These are phyloP conservation scores for Erodium trifolium DNA, from an alignment of 441 rosid species.

Conservation along the genomic window DNA sequence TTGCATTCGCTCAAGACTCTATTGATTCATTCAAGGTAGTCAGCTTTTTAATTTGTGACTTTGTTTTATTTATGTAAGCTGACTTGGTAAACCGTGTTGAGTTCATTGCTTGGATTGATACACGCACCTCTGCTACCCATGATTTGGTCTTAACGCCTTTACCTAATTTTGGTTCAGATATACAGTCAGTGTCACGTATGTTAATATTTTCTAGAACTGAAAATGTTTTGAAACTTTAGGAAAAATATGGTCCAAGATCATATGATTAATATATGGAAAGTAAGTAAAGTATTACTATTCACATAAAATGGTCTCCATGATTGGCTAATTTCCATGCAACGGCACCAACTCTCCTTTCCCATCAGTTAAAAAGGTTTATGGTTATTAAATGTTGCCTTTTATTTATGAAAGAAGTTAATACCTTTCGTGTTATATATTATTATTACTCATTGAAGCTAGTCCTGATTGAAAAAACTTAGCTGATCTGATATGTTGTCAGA, in stretches of 20 bases:
- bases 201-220: background rate
- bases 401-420: background rate
- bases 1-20: slow-evolving; percentile 85
- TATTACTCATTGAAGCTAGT: background rate
- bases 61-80: slow-evolving; percentile 11
- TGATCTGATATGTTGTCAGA: background rate
- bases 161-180: background rate
- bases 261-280: background rate
- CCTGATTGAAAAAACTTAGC: background rate
- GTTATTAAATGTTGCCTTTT: background rate
- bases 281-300: background rate
- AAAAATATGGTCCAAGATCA: background rate
- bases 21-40: slow-evolving; percentile 92
- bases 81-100: background rate
- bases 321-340: background rate
- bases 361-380: background rate
- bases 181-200: background rate
- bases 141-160: background rate
- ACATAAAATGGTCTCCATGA: background rate
- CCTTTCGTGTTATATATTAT: background rate
- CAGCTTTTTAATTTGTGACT: slow-evolving; percentile 16
- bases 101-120: background rate
- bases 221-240: background rate
- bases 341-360: background rate
- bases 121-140: background rate